Evolutionary conservation across 2,329 filamentous ascomycete species (phyloP), one percentile per base, ranked within the genome.

Genomic region (Alternaria ethzedia): DNA sequence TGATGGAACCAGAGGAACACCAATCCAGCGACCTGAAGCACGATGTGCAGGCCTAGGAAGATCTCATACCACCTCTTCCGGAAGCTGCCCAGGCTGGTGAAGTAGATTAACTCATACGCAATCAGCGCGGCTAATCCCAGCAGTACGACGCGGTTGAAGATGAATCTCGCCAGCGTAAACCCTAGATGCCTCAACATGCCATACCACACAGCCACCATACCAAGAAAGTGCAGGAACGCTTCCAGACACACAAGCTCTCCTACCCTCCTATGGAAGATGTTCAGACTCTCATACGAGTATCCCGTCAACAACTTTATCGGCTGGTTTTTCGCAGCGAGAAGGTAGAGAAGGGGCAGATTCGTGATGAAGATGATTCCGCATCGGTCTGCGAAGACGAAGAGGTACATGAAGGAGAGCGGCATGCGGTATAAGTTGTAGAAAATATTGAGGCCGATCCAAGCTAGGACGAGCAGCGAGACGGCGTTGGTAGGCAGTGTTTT

Each of bases 261-360:
- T 2, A 90, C 82, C 5, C 88, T 83, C 36, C 89, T 86, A 73
- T 91, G 89, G 59, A 90, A 85, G 49, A 91, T 86, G 72, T 91
- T 90, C 45, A 91, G 80, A 6, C 86, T 84, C 75, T 91, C 89
- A 71, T 91, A 91, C 0, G 88, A 90, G 65, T 86, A 85, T 5
- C 89, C 88, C 0, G 88, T 90, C 17, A 91, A 79, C 2, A 83
- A 69, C 61, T 86, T 86, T 32, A 91, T 72, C 0, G 89, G 89
- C 65, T 90, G 88, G 63, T 88, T 91, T 75, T 91, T 91, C 30
- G 89, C 89, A 2, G 87, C 85, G 4, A 91, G 81, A 5, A 91
- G 80, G 73, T 91, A 91, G 4, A 91, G 81, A 43, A 86, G 76
- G 4, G 85, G 84, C 2, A 87, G 75, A 59, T 86, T 86, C 11